A percentile compares a stretch with the other conserved stretches of the same genome.
Evolutionary conservation across 139 green algal genomes (phyloP).

Genomic region (Tetradesmus obliquus): DNA sequence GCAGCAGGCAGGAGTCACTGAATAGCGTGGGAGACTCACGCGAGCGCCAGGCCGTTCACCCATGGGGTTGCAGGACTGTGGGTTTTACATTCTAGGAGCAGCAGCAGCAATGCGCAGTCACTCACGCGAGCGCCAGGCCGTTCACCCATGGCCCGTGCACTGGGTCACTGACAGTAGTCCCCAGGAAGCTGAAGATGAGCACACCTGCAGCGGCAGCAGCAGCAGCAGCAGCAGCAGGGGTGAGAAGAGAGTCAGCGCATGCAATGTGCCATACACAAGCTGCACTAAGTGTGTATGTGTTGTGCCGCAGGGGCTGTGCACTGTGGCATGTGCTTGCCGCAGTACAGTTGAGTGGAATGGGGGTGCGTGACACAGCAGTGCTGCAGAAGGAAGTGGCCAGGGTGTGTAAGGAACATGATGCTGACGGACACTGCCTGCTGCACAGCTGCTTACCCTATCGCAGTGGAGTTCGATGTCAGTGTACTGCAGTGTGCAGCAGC

Average conservation of each 20-base stretch:
- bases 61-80: neutral
- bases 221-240: neutral
- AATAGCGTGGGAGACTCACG: neutral
- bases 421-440: neutral
- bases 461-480: neutral
- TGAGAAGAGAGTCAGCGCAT: too few relatives aligned
- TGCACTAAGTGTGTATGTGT: too few relatives aligned
- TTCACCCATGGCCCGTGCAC: conserved; percentile 23
- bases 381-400: too few relatives aligned
- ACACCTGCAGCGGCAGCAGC: neutral
- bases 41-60: conserved; percentile 20
- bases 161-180: neutral
- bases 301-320: too few relatives aligned
- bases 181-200: conserved; percentile 39
- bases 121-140: conserved; percentile 14
- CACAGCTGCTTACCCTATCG: neutral
- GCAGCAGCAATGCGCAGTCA: neutral
- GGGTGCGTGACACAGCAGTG: too few relatives aligned
- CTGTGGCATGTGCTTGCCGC: too few relatives aligned
- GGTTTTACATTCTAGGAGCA: neutral
- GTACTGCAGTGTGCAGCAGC: neutral
- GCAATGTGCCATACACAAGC: too few relatives aligned
- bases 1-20: too few relatives aligned
- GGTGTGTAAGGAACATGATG: neutral
- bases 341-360: too few relatives aligned